Percentiles rank a stretch among this genome's conserved stretches.
Conservation (phyloP, 2,329 filamentous ascomycete species). For the Aspergillus transmontanensis region DNA sequence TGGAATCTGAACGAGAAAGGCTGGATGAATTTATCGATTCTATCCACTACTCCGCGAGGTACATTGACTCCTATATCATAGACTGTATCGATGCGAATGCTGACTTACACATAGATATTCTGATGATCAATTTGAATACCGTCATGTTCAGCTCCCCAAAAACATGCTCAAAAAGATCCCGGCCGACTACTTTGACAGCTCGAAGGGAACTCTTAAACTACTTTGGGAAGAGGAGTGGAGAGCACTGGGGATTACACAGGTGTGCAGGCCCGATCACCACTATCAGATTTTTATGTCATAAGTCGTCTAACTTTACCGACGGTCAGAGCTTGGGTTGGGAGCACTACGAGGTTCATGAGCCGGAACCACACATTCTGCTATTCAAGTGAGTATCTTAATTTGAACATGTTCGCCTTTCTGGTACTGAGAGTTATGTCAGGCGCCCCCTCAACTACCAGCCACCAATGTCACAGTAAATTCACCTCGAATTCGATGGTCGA, state of each 20-base stretch:
- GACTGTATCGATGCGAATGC: slow-evolving; percentile 2
- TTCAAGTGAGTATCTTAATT: slow-evolving; percentile 76
- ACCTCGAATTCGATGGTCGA: slow-evolving; percentile 1
- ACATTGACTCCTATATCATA: slow-evolving; percentile 33
- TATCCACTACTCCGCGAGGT: slow-evolving; percentile 96
- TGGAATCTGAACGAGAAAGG: slow-evolving; percentile 77
- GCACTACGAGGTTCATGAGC: slow-evolving; percentile 98
- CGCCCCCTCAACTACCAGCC: slow-evolving; percentile 84
- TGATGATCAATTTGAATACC: slow-evolving; percentile 91
- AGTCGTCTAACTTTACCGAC: slow-evolving; percentile 9
- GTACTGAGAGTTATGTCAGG: slow-evolving; percentile 49
- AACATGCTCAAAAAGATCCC: slow-evolving; percentile 97
- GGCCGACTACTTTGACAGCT: slow-evolving; percentile 86
- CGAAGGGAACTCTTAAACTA: slow-evolving; percentile 90
- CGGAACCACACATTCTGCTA: slow-evolving; percentile 94
- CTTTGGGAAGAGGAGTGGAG: slow-evolving; percentile 99
- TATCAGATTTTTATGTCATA: not conserved
- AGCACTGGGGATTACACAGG: slow-evolving; percentile 94
- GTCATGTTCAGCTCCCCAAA: slow-evolving; percentile 96
- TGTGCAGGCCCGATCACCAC: slow-evolving; percentile 45
- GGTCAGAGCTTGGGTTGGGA: slow-evolving; percentile 93
- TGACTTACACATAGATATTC: slow-evolving; percentile 68
- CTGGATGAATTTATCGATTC: slow-evolving; percentile 90
- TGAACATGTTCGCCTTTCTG: slow-evolving; percentile 4
- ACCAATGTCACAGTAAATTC: slow-evolving; percentile 49